Conservation (phyloP, 148 eudicot genomes). For the Suaeda aralocaspica region DNA sequence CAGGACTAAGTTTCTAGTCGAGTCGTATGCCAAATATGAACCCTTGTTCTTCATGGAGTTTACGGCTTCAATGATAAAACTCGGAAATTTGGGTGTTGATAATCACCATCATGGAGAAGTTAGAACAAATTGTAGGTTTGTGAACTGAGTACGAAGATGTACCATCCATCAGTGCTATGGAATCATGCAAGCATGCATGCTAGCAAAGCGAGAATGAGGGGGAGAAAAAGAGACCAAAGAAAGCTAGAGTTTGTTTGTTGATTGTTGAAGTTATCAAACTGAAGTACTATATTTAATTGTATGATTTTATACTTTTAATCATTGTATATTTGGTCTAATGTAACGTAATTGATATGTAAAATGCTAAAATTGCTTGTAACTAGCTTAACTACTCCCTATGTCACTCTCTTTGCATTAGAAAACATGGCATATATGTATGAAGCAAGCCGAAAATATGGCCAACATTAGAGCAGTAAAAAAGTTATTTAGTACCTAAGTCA, state of each 20-base stretch:
- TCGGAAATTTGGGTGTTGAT: constrained; percentile 43
- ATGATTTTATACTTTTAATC: background rate
- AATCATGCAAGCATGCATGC: background rate
- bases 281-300: constrained; percentile 17
- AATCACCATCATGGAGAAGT: constrained; percentile 41
- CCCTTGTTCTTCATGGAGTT: constrained; percentile 48
- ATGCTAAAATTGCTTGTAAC: constrained; percentile 13
- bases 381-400: constrained; percentile 9
- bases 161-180: background rate
- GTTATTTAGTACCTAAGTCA: background rate
- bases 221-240: background rate
- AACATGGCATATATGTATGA: background rate
- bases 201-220: constrained; percentile 5
- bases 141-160: constrained; percentile 39
- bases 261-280: background rate
- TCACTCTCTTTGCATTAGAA: constrained; percentile 26
- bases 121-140: constrained; percentile 43
- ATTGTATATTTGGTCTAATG: constrained; percentile 6
- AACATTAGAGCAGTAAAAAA: background rate
- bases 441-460: constrained; percentile 9
- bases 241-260: background rate
- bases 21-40: constrained; percentile 44
- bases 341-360: background rate
- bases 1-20: constrained; percentile 47
- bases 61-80: constrained; percentile 49